Percentiles rank a stretch among this genome's conserved stretches.
Conservation (phyloP, 495 filamentous ascomycete species). For the Choiromyces venosus region DNA sequence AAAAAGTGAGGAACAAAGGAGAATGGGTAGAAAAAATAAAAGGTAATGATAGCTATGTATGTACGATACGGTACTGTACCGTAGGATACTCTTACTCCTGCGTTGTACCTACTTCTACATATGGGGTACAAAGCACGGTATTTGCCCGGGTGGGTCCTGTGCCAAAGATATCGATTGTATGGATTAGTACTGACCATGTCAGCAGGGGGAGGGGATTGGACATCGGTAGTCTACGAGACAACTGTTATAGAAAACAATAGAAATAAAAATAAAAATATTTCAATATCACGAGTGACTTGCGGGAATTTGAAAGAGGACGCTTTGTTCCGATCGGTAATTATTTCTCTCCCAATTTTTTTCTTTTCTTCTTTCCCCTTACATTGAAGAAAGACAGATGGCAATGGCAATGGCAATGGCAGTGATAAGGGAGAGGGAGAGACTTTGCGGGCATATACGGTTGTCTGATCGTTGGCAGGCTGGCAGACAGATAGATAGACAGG, state of each 20-base stretch:
- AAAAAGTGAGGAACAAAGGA: not conserved
- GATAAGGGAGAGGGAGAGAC: not conserved
- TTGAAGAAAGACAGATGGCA: not conserved
- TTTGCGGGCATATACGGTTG: conserved; percentile 2
- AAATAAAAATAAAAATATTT: no score
- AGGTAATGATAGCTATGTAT: not conserved
- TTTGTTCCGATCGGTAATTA: not conserved
- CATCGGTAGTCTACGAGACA: no score
- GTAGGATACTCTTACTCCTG: no score
- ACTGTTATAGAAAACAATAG: not conserved
- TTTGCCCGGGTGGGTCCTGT: not conserved
- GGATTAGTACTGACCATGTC: not conserved
- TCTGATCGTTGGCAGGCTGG: not conserved
- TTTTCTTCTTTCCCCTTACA: not conserved
- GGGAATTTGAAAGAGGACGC: not conserved
- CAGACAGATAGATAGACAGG: not conserved
- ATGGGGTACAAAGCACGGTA: not conserved
- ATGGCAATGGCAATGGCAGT: no score
- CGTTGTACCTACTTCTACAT: not conserved
- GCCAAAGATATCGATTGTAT: not conserved
- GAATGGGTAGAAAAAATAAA: no score
- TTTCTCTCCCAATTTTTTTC: not conserved
- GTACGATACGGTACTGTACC: no score
- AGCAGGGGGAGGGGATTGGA: not conserved
- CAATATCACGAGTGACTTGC: not conserved